Conservation (phyloP, 805 yeast genomes). For the Vanderwaltozyma tropicalis region DNA sequence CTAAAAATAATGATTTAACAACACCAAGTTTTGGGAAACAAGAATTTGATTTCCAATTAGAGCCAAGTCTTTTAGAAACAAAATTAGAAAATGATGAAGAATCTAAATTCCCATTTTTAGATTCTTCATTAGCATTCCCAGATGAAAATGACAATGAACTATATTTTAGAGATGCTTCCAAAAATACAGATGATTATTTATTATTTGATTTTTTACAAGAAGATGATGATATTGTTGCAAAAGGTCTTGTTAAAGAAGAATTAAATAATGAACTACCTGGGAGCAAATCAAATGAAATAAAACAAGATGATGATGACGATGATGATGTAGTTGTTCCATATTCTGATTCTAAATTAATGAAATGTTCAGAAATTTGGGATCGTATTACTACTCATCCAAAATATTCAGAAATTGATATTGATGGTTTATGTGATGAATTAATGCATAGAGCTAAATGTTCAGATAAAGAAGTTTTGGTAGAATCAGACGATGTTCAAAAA, state of each 20-base stretch:
- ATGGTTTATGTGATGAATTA: conserved; percentile 82
- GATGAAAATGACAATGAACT: conserved; percentile 6
- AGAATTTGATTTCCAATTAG: background rate
- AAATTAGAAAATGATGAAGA: background rate
- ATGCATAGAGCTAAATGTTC: conserved; percentile 91
- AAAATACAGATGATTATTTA: background rate
- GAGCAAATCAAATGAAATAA: conserved; percentile 10
- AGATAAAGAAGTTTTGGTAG: conserved; percentile 85
- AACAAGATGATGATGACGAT: conserved; percentile 21
- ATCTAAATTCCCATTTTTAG: conserved; percentile 16
- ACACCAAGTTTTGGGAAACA: background rate
- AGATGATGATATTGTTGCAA: background rate
- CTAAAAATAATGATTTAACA: background rate
- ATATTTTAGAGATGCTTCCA: background rate
- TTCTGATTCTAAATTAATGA: conserved; percentile 47
- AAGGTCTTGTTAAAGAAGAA: conserved; percentile 7
- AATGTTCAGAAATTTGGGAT: conserved; percentile 94
- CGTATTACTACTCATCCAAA: conserved; percentile 88
- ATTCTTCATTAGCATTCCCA: conserved; percentile 25
- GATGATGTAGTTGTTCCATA: conserved; percentile 53
- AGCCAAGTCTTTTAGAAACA: background rate
- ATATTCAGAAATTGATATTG: conserved; percentile 88
- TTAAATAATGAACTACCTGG: conserved; percentile 1
- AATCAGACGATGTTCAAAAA: conserved; percentile 65
- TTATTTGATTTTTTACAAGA: background rate